Conservation (phyloP, 2,329 filamentous ascomycete genomes). For the Nothophaeocryptopus gaeumannii region DNA sequence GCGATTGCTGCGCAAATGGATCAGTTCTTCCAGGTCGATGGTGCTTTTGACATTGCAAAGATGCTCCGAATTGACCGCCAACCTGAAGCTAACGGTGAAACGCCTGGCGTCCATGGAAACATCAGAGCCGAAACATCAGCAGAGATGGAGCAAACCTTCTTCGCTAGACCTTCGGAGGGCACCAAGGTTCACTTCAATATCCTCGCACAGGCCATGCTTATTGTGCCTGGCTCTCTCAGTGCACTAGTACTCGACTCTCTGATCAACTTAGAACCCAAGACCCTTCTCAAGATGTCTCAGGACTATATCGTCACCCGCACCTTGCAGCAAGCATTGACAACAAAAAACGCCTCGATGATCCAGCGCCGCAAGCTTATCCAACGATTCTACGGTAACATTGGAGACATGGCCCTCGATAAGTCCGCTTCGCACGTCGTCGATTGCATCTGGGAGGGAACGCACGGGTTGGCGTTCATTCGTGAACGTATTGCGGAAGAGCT, state of each 20-base stretch:
- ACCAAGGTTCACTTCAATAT: conserved; percentile 69
- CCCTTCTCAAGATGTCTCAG: conserved; percentile 61
- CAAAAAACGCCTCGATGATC: conserved; percentile 53
- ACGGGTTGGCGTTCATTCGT: conserved; percentile 63
- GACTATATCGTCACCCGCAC: conserved; percentile 59
- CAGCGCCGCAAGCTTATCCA: conserved; percentile 63
- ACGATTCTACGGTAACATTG: conserved; percentile 60
- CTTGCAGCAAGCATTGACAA: conserved; percentile 61
- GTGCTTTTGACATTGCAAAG: conserved; percentile 52
- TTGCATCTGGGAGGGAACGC: conserved; percentile 62
- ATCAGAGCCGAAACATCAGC: conserved; percentile 8
- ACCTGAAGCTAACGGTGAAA: conserved; percentile 10
- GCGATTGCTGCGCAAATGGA: conserved; percentile 58
- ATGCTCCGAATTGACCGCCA: conserved; percentile 57
- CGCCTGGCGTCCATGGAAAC: conserved; percentile 1
- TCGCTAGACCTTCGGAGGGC: conserved; percentile 24
- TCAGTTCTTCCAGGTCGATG: conserved; percentile 53
- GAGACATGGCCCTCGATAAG: conserved; percentile 58
- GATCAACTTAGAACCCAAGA: conserved; percentile 50
- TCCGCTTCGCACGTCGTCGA: conserved; percentile 67
- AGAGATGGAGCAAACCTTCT: conserved; percentile 16
- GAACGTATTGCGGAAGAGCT: conserved; percentile 66
- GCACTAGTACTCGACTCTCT: conserved; percentile 66
- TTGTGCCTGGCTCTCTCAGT: conserved; percentile 65
- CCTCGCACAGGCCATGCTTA: conserved; percentile 75